Evolutionary conservation across 176 grass and related monocot genomes (phyloP), one percentile per base, ranked within the genome.

Genomic region (Carex parvula): DNA sequence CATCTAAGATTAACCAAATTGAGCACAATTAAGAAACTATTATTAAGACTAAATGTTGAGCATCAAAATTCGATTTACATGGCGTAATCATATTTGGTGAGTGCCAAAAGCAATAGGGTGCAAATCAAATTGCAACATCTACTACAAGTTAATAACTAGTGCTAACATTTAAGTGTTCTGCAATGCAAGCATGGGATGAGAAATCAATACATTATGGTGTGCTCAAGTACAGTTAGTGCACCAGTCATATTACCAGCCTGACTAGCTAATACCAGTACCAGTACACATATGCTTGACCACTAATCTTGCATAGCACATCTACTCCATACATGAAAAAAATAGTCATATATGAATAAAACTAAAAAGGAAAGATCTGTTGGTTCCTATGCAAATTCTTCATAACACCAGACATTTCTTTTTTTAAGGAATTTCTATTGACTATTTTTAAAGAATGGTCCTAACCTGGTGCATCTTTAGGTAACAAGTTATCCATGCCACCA

Each of bases 391-490:
- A 56, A 56, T 78, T 78, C 6, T 26, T 0, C 52, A 46, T 71
- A 57, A 33, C 9, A 78, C 52, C 52, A 78, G 14, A 56, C 3
- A 32, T 71, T 55, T 57, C 24, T 26, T 10, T 57, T 20, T 44
- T 30, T 56, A 55, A 8, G 48, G 50, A 32, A 55, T 32, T 32
- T 56, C 8, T 57, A 78, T 24, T 26, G 13, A 78, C 26, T 33
- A 17, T 11, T 17, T 56, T 78, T 55, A 33, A 2, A 78, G 73
- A 65, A 53, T 52, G 41, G 54, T 15, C 18, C 33, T 24, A 81
- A 90, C 88, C 88, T 65, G 85, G 88, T 64, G 88, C 84, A 86
- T 84, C 80, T 60, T 86, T 84, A 52, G 88, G 85, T 50, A 70
- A 66, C 7, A 62, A 69, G 39, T 81, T 64, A 84, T 90, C 85